phyloP scores from a whole-genome alignment of 1,284 basidiomycete species.

The Afroboletus lepidellus region DNA sequence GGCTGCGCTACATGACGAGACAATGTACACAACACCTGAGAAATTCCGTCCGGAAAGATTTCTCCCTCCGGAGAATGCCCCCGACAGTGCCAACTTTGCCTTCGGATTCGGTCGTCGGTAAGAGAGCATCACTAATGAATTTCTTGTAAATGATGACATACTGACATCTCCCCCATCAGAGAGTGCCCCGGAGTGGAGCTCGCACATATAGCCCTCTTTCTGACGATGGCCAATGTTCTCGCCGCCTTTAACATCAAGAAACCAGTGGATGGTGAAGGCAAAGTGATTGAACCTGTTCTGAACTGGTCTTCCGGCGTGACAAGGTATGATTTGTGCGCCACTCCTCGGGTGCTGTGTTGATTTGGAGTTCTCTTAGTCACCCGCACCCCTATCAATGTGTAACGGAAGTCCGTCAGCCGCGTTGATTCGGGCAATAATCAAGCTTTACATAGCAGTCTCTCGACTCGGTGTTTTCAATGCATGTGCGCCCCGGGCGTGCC shows the following conservation, averaged over 20 bases:
- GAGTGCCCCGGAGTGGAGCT: constrained; percentile 2
- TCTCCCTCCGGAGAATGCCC: not conserved
- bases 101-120: constrained; percentile 3
- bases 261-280: not conserved
- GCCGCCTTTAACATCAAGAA: not conserved
- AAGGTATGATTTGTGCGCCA: not conserved
- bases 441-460: not conserved
- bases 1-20: not conserved
- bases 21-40: not conserved
- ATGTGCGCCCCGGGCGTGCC: no score
- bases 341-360: not conserved
- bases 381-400: not conserved
- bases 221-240: not conserved
- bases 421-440: not conserved
- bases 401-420: not conserved
- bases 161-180: not conserved
- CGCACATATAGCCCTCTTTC: not conserved
- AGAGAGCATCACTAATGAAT: not conserved
- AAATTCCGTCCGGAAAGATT: constrained; percentile 1
- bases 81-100: constrained; percentile 1
- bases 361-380: not conserved
- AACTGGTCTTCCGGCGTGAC: not conserved
- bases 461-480: not conserved
- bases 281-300: not conserved
- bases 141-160: not conserved